Base-by-base conservation (phyloP, 148 eudicot species). In the Camellia sinensis region DNA sequence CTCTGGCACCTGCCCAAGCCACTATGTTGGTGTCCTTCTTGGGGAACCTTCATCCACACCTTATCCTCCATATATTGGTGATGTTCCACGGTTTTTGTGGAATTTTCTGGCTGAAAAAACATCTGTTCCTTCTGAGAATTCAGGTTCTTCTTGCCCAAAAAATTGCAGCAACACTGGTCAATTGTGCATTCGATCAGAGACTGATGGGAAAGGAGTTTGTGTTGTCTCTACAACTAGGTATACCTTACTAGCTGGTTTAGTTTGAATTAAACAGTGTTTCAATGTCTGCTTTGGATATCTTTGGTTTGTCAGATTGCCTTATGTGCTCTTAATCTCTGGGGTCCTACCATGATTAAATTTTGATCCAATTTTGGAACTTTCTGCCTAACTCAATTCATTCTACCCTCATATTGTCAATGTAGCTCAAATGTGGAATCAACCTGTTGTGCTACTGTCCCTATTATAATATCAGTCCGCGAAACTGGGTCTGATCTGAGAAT, bases 61-160 rank as follows among this genome's bases (percentile, higher is more conserved):
- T 59, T 83, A 87, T 86, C 90, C 87, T 82, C 88, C 87, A 54
- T 89, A 89, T 84, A 86, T 91, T 6, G 89, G 93, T 37, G 99
- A 96, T 82, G 84, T 93, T 83, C 85, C 99, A 37, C 89, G 98
- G 79, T 96, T 96, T 81, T 78, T 91, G 73, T 93, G 97, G 97
- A 96, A 93, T 80, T 96, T 93, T 78, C 81, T 96, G 77, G 95
- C 99, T 48, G 97, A 96, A 48, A 96, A 85, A 83, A 92, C 99
- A 48, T 87, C 99, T 40, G 7, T 57, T 29, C 81, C 85, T 71
- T 86, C 72, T 48, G 87, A 82, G 65, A 90, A 85, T 87, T 66
- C 79, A 22, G 86, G 84, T 80, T 89, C 88, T 63, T 67, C 79
- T 69, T 96, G 99, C 83, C 87, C 88, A 67, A 81, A 93, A 80